Conservation (phyloP, 1,284 basidiomycete genomes). For the Cystobasidiaceae sp. region DNA sequence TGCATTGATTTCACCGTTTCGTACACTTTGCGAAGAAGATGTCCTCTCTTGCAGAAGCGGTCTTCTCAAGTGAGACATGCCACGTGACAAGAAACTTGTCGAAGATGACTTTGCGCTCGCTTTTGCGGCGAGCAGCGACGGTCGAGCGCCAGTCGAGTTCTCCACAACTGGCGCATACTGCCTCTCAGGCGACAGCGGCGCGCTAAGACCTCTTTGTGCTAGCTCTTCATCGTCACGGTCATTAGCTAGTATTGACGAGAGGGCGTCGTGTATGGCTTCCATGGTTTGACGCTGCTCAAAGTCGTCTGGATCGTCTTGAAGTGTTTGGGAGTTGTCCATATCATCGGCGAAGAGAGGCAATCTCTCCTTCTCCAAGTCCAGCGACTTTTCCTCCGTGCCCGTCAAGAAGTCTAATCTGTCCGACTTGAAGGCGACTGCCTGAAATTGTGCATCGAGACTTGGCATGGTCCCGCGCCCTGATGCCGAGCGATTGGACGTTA, state of each 20-base stretch:
- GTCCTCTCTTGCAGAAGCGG: no score
- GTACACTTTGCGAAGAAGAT: no score
- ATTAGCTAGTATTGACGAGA: constrained; percentile 55
- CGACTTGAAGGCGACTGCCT: constrained; percentile 5
- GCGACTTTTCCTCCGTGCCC: neutral
- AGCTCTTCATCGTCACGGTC: no score
- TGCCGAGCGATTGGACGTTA: neutral
- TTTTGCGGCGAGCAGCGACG: no score
- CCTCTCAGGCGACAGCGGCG: neutral
- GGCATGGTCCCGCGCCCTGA: neutral
- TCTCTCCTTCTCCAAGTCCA: constrained; percentile 46
- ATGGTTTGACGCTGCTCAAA: constrained; percentile 65
- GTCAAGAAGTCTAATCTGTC: constrained; percentile 20
- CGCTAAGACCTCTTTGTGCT: no score
- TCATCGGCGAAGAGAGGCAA: constrained; percentile 60
- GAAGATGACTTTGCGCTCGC: no score
- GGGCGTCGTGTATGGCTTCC: constrained; percentile 86
- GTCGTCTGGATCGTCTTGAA: constrained; percentile 51
- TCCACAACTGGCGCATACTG: no score
- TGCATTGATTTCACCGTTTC: neutral
- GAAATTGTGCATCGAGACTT: neutral
- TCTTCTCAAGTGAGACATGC: no score
- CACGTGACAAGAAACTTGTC: no score
- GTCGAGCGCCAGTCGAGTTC: no score
- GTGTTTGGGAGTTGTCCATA: neutral